Evolutionary conservation across 1,284 basidiomycete species (phyloP).

Genomic region (Termitomyces sp.): DNA sequence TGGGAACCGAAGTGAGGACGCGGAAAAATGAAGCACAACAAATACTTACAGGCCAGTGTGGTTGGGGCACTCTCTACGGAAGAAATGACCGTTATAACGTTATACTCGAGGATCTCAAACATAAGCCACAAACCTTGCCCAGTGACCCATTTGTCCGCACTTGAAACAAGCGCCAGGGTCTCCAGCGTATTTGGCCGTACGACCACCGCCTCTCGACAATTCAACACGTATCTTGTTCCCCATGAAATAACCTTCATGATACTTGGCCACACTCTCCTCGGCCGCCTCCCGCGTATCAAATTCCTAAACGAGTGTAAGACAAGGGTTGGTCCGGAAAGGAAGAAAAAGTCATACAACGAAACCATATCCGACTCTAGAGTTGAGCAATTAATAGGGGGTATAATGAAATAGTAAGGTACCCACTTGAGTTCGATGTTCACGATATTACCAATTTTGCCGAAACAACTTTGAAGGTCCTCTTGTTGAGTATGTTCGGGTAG

Average conservation of each 20-base stretch:
- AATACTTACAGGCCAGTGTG: constrained; percentile 39
- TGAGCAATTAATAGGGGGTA: constrained; percentile 6
- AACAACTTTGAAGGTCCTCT: constrained; percentile 79
- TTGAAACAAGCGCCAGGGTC: constrained; percentile 83
- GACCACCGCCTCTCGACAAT: constrained; percentile 73
- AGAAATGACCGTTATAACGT: background rate
- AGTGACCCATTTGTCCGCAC: constrained; percentile 77
- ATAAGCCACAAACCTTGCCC: constrained; percentile 62
- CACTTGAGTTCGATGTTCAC: constrained; percentile 77
- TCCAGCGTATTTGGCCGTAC: constrained; percentile 69
- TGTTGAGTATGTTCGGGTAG: constrained; percentile 78
- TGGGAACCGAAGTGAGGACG: background rate
- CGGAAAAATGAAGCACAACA: background rate
- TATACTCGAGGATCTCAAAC: background rate
- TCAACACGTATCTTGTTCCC: constrained; percentile 85
- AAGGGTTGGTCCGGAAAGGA: background rate
- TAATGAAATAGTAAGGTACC: constrained; percentile 28
- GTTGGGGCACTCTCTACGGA: constrained; percentile 67
- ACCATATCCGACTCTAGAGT: constrained; percentile 69
- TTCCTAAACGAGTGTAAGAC: constrained; percentile 46
- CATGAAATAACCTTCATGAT: constrained; percentile 83
- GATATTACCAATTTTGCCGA: constrained; percentile 78
- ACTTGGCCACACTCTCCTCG: constrained; percentile 79
- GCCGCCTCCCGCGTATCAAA: constrained; percentile 75
- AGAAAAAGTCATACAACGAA: constrained; percentile 62